Conservation (phyloP, 2,329 filamentous ascomycete species). For the Colletotrichum graminicola region DNA sequence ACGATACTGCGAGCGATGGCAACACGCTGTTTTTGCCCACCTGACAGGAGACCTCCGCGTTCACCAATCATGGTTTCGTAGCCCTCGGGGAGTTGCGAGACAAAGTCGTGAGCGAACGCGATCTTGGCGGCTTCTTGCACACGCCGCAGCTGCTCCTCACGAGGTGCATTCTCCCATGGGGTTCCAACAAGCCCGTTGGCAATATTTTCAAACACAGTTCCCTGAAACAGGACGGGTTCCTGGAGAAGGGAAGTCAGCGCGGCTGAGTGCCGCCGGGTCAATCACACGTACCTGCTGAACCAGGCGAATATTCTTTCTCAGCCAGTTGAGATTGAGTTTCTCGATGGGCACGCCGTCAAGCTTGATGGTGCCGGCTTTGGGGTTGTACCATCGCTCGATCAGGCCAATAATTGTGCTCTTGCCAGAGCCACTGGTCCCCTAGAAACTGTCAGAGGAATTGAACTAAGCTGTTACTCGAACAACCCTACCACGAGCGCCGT, state of each 20-base stretch:
- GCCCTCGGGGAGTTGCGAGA: slow-evolving; percentile 59
- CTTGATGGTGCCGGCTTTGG: slow-evolving; percentile 50
- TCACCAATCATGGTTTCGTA: slow-evolving; percentile 72
- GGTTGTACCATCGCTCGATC: slow-evolving; percentile 56
- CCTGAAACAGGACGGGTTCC: slow-evolving; percentile 56
- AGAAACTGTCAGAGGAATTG: not conserved
- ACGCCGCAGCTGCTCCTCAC: slow-evolving; percentile 54
- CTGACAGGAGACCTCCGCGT: slow-evolving; percentile 69
- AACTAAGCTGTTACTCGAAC: not conserved
- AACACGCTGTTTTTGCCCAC: slow-evolving; percentile 75
- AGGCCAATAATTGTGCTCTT: slow-evolving; percentile 57
- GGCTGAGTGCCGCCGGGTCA: not conserved
- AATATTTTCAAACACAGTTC: slow-evolving; percentile 64
- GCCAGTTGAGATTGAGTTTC: slow-evolving; percentile 54
- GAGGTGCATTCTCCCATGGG: slow-evolving; percentile 39
- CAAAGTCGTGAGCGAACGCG: slow-evolving; percentile 62
- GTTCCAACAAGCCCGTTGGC: slow-evolving; percentile 59
- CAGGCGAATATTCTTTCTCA: slow-evolving; percentile 53
- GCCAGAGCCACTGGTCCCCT: slow-evolving; percentile 51
- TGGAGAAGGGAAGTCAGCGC: slow-evolving; percentile 36
- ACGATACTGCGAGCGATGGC: slow-evolving; percentile 66
- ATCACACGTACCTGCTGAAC: slow-evolving; percentile 50
- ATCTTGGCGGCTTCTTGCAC: slow-evolving; percentile 58
- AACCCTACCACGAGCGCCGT: slow-evolving; percentile 55
- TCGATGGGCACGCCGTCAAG: slow-evolving; percentile 53